Percentiles rank a stretch among this genome's conserved stretches.
phyloP scores from a whole-genome alignment of 768 basidiomycete species.

The Serendipita vermifera region DNA sequence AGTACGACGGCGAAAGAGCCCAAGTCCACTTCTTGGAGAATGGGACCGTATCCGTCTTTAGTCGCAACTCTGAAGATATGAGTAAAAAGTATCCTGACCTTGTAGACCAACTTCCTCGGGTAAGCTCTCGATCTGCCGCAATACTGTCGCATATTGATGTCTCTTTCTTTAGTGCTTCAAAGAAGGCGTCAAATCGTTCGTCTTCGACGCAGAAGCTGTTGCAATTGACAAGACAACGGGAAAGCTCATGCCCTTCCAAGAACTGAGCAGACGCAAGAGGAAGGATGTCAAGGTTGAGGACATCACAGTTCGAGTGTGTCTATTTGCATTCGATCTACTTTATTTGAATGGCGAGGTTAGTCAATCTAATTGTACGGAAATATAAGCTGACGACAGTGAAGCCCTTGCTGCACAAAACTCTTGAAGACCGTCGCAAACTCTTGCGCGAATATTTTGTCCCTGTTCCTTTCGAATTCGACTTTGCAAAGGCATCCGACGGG shows the following conservation, averaged over 20 bases:
- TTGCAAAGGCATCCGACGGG: constrained; percentile 82
- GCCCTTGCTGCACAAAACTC: constrained; percentile 68
- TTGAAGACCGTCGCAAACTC: constrained; percentile 63
- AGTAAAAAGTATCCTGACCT: constrained; percentile 98
- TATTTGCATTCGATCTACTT: constrained; percentile 94
- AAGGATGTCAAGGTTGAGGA: constrained; percentile 98
- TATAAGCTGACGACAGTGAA: constrained; percentile 22
- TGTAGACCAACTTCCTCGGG: constrained; percentile 82
- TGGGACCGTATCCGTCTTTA: constrained; percentile 83
- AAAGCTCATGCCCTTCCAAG: constrained; percentile 95
- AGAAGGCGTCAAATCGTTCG: constrained; percentile 72
- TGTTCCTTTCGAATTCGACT: constrained; percentile 82
- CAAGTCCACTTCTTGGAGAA: constrained; percentile 81
- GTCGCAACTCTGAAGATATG: constrained; percentile 98
- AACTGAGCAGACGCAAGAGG: constrained; percentile 83
- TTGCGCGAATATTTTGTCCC: constrained; percentile 66
- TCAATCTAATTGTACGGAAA: neutral
- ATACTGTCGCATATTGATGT: neutral
- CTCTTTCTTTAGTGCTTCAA: constrained; percentile 58
- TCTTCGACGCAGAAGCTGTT: constrained; percentile 92
- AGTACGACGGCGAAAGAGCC: constrained; percentile 97
- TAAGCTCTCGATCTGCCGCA: constrained; percentile 23
- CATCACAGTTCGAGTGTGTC: constrained; percentile 89
- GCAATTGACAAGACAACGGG: constrained; percentile 78
- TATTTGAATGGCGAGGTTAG: constrained; percentile 91